Evolutionary conservation across 2,329 filamentous ascomycete genomes (phyloP).

Genomic region (Microsporum audouinii): DNA sequence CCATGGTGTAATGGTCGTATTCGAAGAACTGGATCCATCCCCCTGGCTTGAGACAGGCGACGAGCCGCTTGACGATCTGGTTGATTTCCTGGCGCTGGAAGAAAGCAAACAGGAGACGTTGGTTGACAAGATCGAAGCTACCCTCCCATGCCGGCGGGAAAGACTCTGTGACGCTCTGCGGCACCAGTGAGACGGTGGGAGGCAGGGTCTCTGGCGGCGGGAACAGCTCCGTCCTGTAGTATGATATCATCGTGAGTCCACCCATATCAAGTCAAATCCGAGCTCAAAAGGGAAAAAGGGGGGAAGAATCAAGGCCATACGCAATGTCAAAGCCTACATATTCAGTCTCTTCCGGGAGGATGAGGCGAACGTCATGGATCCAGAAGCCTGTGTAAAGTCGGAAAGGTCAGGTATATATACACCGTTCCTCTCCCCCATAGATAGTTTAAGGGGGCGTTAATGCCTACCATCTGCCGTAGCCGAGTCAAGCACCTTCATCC

Average conservation of each 20-base stretch:
- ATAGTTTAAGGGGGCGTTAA: no score
- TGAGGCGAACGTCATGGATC: not conserved
- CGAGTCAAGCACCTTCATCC: slow-evolving; percentile 1
- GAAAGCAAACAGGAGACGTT: slow-evolving; percentile 1
- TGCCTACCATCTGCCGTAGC: not conserved
- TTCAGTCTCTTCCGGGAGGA: not conserved
- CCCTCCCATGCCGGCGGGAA: slow-evolving; percentile 4
- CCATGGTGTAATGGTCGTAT: not conserved
- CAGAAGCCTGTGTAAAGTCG: not conserved
- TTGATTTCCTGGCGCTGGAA: slow-evolving; percentile 6
- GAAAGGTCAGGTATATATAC: not conserved
- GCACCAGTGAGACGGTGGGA: not conserved
- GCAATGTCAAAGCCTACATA: slow-evolving; percentile 3
- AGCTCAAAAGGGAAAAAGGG: not conserved
- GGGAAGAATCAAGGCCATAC: not conserved
- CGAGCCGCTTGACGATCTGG: not conserved
- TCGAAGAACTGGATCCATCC: slow-evolving; percentile 5
- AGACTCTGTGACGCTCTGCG: slow-evolving; percentile 1
- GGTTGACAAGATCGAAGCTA: slow-evolving; percentile 6
- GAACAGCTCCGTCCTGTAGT: not conserved
- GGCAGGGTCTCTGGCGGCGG: not conserved
- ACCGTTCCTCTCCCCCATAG: not conserved
- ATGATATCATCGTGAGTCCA: not conserved
- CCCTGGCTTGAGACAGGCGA: not conserved
- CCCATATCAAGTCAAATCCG: no score